Evolutionary conservation across 1,284 basidiomycete species (phyloP).

Genomic region (Trametes pubescens): DNA sequence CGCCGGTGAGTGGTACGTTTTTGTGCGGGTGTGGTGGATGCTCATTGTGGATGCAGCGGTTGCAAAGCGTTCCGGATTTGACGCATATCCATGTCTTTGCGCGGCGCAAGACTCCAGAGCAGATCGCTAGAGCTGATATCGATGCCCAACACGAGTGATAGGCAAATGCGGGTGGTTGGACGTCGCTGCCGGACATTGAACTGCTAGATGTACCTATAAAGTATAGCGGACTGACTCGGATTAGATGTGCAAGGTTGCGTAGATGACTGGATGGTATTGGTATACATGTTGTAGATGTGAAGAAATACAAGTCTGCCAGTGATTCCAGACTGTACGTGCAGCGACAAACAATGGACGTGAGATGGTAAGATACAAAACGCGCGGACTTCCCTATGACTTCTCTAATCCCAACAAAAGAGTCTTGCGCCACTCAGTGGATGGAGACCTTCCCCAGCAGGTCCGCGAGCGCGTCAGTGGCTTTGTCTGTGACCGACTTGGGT

Average conservation of each 20-base stretch:
- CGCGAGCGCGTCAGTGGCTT: slow-evolving; percentile 61
- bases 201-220: background rate
- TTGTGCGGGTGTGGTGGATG: background rate
- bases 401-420: slow-evolving; percentile 16
- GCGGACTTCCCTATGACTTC: slow-evolving; percentile 18
- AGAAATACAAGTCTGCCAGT: slow-evolving; percentile 22
- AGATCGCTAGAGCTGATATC: slow-evolving; percentile 28
- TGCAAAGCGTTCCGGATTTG: slow-evolving; percentile 81
- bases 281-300: slow-evolving; percentile 32
- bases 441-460: slow-evolving; percentile 65
- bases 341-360: slow-evolving; percentile 7
- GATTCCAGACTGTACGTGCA: slow-evolving; percentile 15
- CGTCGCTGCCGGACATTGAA: background rate
- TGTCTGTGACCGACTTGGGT: slow-evolving; percentile 44
- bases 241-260: background rate
- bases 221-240: background rate
- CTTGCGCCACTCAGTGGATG: slow-evolving; percentile 41
- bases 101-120: slow-evolving; percentile 52
- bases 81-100: slow-evolving; percentile 87
- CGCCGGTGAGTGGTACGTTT: slow-evolving; percentile 63
- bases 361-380: slow-evolving; percentile 31
- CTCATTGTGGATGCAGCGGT: slow-evolving; percentile 52
- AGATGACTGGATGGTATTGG: slow-evolving; percentile 22
- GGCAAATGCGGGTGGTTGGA: background rate
- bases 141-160: background rate